Base-by-base conservation (phyloP, 1,284 basidiomycete genomes). In the Lignosus rhinocerotis region DNA sequence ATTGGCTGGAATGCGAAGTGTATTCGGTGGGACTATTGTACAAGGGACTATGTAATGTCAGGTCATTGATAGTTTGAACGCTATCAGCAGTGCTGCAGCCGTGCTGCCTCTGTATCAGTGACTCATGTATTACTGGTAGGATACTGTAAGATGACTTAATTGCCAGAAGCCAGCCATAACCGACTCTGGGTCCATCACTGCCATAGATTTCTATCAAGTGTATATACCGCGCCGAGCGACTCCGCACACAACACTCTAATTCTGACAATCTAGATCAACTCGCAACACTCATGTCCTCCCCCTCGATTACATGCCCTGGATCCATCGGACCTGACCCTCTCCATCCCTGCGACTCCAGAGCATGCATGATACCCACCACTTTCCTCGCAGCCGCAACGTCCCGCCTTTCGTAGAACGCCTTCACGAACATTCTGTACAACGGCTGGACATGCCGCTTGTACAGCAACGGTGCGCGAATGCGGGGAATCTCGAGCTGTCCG, bases 401-500 rank as follows among this genome's bases (percentile, higher is more conserved):
- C 30, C 77, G 76, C 54, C 83, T 73, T 50, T 74, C 52, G 71
- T 81, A 79, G 56, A 90, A 79, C 34, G 81, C 84, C 68, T 80
- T 85, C 67, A 87, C 79, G 69, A 90, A 87, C 83, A 85, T 84
- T 73, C 79, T 87, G 72, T 86, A 87, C 70, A 90, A 61, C 32
- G 88, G 88, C 58, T 76, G 73, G 17, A 81, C 77, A 67, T 91
- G 88, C 55, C 74, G 77, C 55, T 73, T 69, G 58, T 84, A 87
- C 6, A 78, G 81, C 50, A 86, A 71, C 46, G 70, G 69, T 30
- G 73, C 53, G 16, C 74, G 56, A 16, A 80, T 58, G 42, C 69
- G 67, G 8, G 77, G 73, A 36, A 80, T 60, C 31, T 68, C 60
- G 12, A 80, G 59, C 1, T 51, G 53, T 6, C 56, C 51, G 9